Percentiles rank a stretch among this genome's conserved stretches.
Evolutionary conservation across 371 early-diverging fungal species (phyloP).

Genomic region (Mucor saturninus): DNA sequence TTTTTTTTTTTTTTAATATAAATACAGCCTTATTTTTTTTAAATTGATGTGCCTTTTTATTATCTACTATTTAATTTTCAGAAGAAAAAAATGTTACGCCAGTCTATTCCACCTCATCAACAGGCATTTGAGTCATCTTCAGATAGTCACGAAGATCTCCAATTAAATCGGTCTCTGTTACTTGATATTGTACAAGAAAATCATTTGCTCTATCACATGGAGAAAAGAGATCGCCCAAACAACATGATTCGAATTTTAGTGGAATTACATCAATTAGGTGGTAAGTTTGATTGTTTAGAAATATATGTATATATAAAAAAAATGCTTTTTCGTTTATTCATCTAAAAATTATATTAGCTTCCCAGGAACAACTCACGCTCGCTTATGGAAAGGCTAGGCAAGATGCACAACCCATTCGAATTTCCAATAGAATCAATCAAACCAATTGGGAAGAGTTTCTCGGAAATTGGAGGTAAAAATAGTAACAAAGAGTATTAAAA

Average conservation of each 20-base stretch:
- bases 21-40: neutral
- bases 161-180: conserved; percentile 9
- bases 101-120: conserved; percentile 15
- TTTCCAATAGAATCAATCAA: conserved; percentile 23
- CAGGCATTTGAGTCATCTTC: neutral
- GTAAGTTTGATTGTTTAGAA: conserved; percentile 21
- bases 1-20: neutral
- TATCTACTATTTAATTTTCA: neutral
- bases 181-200: conserved; percentile 26
- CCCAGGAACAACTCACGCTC: conserved; percentile 18
- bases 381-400: conserved; percentile 18
- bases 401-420: conserved; percentile 15
- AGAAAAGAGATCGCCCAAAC: conserved; percentile 43
- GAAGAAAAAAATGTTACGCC: conserved; percentile 12
- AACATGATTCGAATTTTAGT: conserved; percentile 37
- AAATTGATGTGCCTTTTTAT: conserved; percentile 4
- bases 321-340: neutral
- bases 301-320: neutral
- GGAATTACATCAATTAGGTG: conserved; percentile 37
- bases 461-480: conserved; percentile 36
- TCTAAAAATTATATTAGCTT: conserved; percentile 13
- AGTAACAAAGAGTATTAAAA: neutral
- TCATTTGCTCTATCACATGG: conserved; percentile 42
- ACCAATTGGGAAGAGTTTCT: conserved; percentile 41
- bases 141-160: neutral